These are phyloP conservation scores for Xylariaceae sp. DNA, from an alignment of 2,329 filamentous ascomycete genomes.

Conservation along the genomic window DNA sequence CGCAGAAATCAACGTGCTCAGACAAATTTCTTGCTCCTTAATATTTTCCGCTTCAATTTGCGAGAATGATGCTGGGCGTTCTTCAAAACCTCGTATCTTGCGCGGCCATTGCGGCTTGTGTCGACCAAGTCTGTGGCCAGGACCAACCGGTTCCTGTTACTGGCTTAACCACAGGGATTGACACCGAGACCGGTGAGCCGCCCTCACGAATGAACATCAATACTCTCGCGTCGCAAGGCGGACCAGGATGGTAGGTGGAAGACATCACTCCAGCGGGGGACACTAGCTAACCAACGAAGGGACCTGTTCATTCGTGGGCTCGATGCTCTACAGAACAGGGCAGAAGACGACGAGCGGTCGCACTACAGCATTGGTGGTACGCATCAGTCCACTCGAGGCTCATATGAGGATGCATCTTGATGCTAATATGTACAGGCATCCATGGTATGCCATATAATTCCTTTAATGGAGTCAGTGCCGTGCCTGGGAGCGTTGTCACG, in stretches of 20 bases:
- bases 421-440: slow-evolving; percentile 16
- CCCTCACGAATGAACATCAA: slow-evolving; percentile 46
- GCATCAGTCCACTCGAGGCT: background rate
- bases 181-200: slow-evolving; percentile 31
- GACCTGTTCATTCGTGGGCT: slow-evolving; percentile 47
- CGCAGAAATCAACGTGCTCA: too few relatives aligned
- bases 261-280: background rate
- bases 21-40: too few relatives aligned
- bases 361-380: slow-evolving; percentile 48
- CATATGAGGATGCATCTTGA: background rate
- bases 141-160: slow-evolving; percentile 15
- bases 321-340: slow-evolving; percentile 35
- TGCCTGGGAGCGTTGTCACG: slow-evolving; percentile 18
- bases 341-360: slow-evolving; percentile 39
- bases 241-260: slow-evolving; percentile 20
- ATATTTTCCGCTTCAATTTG: too few relatives aligned
- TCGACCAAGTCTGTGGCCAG: slow-evolving; percentile 5
- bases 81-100: slow-evolving; percentile 1
- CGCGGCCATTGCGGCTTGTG: slow-evolving; percentile 3
- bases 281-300: slow-evolving; percentile 26
- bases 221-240: slow-evolving; percentile 31
- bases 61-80: background rate
- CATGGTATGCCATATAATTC: slow-evolving; percentile 35
- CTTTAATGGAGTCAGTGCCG: slow-evolving; percentile 36
- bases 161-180: slow-evolving; percentile 22